Evolutionary conservation across 345 rosid genomes (phyloP), one percentile per base, ranked within the genome.

Genomic region (Heritiera fomes): DNA sequence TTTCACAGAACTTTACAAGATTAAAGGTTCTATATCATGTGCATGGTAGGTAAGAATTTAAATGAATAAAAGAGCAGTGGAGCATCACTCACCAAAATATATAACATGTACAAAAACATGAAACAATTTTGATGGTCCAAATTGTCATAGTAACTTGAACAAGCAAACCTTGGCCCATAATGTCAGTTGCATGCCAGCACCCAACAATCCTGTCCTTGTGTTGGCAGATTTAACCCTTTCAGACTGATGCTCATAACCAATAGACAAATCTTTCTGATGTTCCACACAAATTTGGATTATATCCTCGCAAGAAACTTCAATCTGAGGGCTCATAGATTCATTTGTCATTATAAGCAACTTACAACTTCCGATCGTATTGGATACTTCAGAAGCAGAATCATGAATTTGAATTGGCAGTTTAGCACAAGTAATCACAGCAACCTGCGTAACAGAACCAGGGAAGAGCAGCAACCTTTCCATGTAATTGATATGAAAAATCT

Each of bases 401-500:
- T 65, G 69, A 10, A 78, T 69, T 53, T 82, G 80, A 78, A 56
- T 76, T 18, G 80, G 82, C 58, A 75, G 50, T 46, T 75, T 82
- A 58, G 63, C 46, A 65, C 91, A 91, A 60, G 85, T 55, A 75
- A 90, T 74, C 28, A 85, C 61, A 75, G 92, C 90, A 78, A 90
- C 90, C 76, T 78, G 85, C 1, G 93, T 90, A 30, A 75, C 73
- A 73, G 90, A 85, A 49, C 83, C 84, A 3, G 96, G 93, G 71
- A 85, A 91, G 43, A 91, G 92, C 7, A 91, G 82, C 84, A 91
- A 79, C 75, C 92, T 91, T 78, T 83, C 85, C 78, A 82, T 64
- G 78, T 87, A 83, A 84, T 87, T 89, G 82, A 91, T 84, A 74
- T 79, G 84, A 73, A 91, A 88, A 83, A 66, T 20, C 71, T 84